Evolutionary conservation across 139 green algal genomes (phyloP), one percentile per base, ranked within the genome.

Genomic region (Asterochloris sp.): DNA sequence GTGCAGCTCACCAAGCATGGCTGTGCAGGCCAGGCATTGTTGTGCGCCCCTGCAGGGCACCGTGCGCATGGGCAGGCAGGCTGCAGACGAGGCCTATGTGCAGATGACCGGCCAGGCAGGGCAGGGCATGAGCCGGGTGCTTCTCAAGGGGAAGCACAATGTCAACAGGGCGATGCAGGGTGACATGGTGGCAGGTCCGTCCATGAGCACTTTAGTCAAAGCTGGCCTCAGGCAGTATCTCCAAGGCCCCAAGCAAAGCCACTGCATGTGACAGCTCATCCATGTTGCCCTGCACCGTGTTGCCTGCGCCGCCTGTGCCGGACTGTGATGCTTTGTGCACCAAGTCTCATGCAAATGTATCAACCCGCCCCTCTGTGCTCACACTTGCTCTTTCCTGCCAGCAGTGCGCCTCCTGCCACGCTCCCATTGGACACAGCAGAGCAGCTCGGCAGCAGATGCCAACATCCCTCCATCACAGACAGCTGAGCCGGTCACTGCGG

Each of bases 101-200:
- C 60, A 69, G 13, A 11, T 69, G 60, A 62, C 60, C 76, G 69
- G 76, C 2, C 76, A 80, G 76, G 76, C 60, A 16, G 69, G 27
- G 14, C 27, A 63, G 13, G 28, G 73, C 16, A 2, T 74, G 77
- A 27, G 62, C 63, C 77, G 62, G 77, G 27, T 81, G n/a, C 17
- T 74, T 0, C 13, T 81, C 62, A 62, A 81, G 28, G 77, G 77
- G 26, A 74, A 62, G 16, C 9, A 14, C 13, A 26, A 10, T 0
- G 28, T 81, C 16, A 81, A 81, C 77, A 73, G 77, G 16, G 77
- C 62, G 6, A 62, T 81, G 11, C 62, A 81, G 23, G 77, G 77
- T 24, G 77, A 81, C 24, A 74, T 17, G 0, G 77, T 81, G 11
- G 77, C 77, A 81, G 77, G 77, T 81, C 16, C 10, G 26, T 14